Base-by-base conservation (phyloP, 257 asterid genomes). In the Salvia splendens region DNA sequence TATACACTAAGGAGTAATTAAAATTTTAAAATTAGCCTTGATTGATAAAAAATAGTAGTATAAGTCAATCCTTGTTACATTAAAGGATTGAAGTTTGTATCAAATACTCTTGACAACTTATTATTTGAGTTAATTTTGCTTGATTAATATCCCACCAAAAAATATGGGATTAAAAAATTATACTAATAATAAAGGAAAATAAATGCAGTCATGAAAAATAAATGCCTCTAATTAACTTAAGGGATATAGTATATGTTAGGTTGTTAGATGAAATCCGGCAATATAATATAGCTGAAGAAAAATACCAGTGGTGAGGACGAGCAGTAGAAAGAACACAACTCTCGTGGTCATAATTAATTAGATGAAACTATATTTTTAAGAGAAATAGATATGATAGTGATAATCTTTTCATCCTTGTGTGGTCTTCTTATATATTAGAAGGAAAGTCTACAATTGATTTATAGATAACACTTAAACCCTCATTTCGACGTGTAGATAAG, bases 241-340 rank as follows among this genome's bases (percentile, higher is more conserved):
- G 0, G 5, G 30, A 35, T 35, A 3, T 35, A 0, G 3, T 35
- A 3, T 35, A 0, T 35, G 5, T 4, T 35, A 35, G 40, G 7
- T 35, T 35, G 40, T 35, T 35, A 6, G 7, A 35, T 35, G 5
- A 48, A 47, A 9, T 3, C 49, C 10, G 8, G 6, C 2, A 38
- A 54, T 9, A 41, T n/a, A 17, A 9, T 67, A 17, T 9, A 54
- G 56, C 11, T 42, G 35, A 32, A 45, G 12, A 55, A 40, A 30
- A 43, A 48, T 45, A 76, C 77, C 77, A 17, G 15, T 45, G 54
- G 55, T 67, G 11, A 73, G 71, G 51, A 77, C 64, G 49, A 77
- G 75, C 55, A 67, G 5, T 16, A 77, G 67, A 17, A 77, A 9
- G 51, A 72, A 55, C 8, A 77, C 64, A 67, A 38, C 69, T 17